Conservation (phyloP, 169 alveolate species). For the Eimeria maxima region DNA sequence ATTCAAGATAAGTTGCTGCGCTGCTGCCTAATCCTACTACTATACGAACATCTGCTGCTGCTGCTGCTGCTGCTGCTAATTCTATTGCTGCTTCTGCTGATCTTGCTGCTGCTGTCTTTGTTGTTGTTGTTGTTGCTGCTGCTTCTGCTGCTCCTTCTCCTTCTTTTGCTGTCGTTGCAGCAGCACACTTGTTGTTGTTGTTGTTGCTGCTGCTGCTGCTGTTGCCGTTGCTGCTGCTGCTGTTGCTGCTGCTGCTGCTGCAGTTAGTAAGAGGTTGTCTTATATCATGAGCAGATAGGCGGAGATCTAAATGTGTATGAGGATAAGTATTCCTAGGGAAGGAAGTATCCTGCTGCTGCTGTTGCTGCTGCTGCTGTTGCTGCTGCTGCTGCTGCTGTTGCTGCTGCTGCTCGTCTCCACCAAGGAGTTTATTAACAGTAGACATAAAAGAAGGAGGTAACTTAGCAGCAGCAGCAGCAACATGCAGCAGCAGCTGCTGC, state of each 20-base stretch:
- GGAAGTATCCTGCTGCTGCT: neutral
- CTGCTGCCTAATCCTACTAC: conserved; percentile 58
- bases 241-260: conserved; percentile 15
- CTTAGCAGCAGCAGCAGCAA: neutral
- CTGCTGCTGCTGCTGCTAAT: conserved; percentile 39
- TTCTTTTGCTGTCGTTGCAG: no score
- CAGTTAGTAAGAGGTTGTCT: no score
- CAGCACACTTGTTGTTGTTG: neutral
- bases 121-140: conserved; percentile 9
- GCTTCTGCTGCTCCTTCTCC: neutral
- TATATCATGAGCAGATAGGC: neutral
- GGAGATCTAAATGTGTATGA: neutral
- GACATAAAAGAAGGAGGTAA: neutral
- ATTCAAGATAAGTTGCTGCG: conserved; percentile 4
- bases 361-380: conserved; percentile 1
- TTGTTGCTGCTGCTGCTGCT: conserved; percentile 3
- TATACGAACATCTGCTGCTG: neutral
- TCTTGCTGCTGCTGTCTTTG: neutral
- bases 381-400: conserved; percentile 5
- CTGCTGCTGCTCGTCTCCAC: neutral
- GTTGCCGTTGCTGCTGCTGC: neutral
- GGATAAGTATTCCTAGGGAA: no score
- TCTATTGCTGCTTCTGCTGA: conserved; percentile 22
- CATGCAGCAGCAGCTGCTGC: neutral
- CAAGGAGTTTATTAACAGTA: neutral